Base-by-base conservation (phyloP, 306 rosid species). In the Senna siamea region DNA sequence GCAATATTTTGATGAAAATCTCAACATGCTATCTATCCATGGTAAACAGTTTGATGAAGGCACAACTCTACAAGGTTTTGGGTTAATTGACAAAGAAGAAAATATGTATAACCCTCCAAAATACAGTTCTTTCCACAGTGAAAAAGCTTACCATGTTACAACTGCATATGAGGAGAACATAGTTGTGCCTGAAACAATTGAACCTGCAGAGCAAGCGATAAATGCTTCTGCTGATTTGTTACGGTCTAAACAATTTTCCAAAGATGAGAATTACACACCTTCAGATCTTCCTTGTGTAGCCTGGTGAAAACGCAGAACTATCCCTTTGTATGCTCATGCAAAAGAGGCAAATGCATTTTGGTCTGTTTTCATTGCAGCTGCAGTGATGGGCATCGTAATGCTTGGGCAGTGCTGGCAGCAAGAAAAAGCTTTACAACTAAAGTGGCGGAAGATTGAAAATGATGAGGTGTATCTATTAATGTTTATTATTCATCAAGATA, bases 341-440 rank as follows among this genome's bases (percentile, higher is more conserved):
- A 88, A 85, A 74, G 88, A 88, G 9, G 85, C 92, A 60, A 88
- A 83, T 75, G 75, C 90, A 52, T 77, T 71, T 72, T 88, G 90
- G 93, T 88, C 90, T 38, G 61, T 88, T 69, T 79, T 88, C 43
- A 18, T 88, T 48, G 90, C 88, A 47, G 85, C 93, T 64, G 88
- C 93, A 51, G 85, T 88, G 32, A 83, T 85, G 93, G 92, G 92
- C 61, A 80, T 87, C 22, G 92, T 80, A 40, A 80, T 93, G 78
- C 87, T 93, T 75, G 90, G 98, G 73, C 96, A 89, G 69, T 93
- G 80, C 63, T 90, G 98, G 98, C 92, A 85, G 80, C 93, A 84
- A 37, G 97, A 91, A 80, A 84, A 87, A 81, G 76, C 59, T 70
- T 46, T 80, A 78, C 89, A 87, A 30, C 84, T 77, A 9, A 87